Base-by-base conservation (phyloP, 192 early-diverging fungal genomes). In the Coemansia sp. region DNA sequence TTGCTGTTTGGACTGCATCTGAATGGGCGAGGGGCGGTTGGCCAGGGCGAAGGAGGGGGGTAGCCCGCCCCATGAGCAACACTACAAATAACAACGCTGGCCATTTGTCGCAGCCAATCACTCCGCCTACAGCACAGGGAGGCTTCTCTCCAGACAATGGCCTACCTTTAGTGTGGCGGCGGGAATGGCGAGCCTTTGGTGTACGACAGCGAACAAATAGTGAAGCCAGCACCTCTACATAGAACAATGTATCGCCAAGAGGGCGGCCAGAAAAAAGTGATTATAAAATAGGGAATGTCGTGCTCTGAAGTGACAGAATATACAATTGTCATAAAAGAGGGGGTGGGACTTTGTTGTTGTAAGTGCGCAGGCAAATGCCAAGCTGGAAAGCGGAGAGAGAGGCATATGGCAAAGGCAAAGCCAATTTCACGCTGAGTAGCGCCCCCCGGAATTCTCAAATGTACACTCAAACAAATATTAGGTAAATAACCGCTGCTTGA, bases 181-280 rank as follows among this genome's bases (percentile, higher is more conserved):
- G 49, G 24, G n/a, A 50, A 55, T 12, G 22, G 24, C 6, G 27
- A 55, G 22, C 53, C 27, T 38, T 38, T 31, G 53, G 53, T 55
- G 53, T 55, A 15, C 53, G 53, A 22, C 49, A 24, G 49, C 7
- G 49, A 50, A 24, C n/a, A 22, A 50, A 22, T 50, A 55, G 53
- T 27, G 27, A 29, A 29, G 53, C 33, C 38, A 41, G 71, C 71
- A 64, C 49, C 29, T 69, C 69, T 73, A 39, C 76, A 73, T 18
- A 66, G 76, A 70, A 78, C 76, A 78, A 78, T 78, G 68, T 29
- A 15, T 50, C 15, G 52, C 68, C 24, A 65, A 62, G 31, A 57
- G 29, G 34, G 49, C 33, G 49, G 38, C 47, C 22, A 66, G 41
- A 33, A 62, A 52, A 63, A 39, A 50, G 22, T 70, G 5, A 34